These are phyloP conservation scores for Coffea humblotiana DNA, from an alignment of 305 asterid species.

Conservation along the genomic window DNA sequence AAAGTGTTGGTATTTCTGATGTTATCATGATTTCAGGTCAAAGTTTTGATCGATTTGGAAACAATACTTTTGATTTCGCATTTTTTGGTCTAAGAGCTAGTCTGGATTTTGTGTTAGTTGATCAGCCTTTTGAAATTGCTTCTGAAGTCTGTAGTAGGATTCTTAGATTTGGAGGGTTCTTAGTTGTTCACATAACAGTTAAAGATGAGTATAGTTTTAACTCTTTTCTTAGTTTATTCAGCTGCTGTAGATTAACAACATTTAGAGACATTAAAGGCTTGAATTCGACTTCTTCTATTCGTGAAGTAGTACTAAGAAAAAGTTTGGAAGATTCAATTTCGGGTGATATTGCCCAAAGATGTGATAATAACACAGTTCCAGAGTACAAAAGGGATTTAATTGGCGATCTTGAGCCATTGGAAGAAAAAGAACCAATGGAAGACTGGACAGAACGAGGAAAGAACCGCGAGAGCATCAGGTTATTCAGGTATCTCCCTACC, in stretches of 20 bases:
- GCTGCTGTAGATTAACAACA: not conserved
- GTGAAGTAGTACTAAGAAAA: not conserved
- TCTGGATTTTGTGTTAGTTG: not conserved
- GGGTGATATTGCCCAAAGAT: not conserved
- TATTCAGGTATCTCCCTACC: not conserved
- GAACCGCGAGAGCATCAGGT: conserved; percentile 2
- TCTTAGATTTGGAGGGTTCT: conserved; percentile 1
- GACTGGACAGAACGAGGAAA: conserved; percentile 1
- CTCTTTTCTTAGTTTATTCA: not conserved
- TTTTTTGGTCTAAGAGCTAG: not conserved
- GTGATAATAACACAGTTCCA: not conserved
- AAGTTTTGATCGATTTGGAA: not conserved
- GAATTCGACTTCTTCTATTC: not conserved
- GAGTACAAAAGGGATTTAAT: conserved; percentile 8
- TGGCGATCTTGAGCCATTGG: not conserved
- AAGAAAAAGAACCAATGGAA: not conserved
- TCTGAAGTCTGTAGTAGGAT: conserved; percentile 8
- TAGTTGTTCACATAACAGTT: not conserved
- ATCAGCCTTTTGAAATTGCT: not conserved
- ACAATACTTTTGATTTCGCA: conserved; percentile 7
- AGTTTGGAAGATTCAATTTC: not conserved
- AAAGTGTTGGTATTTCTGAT: not conserved
- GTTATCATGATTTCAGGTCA: not conserved
- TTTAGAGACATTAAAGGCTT: not conserved
- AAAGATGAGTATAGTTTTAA: conserved; percentile 1